Conservation (phyloP, 768 basidiomycete genomes). For the Podaxis sp. region DNA sequence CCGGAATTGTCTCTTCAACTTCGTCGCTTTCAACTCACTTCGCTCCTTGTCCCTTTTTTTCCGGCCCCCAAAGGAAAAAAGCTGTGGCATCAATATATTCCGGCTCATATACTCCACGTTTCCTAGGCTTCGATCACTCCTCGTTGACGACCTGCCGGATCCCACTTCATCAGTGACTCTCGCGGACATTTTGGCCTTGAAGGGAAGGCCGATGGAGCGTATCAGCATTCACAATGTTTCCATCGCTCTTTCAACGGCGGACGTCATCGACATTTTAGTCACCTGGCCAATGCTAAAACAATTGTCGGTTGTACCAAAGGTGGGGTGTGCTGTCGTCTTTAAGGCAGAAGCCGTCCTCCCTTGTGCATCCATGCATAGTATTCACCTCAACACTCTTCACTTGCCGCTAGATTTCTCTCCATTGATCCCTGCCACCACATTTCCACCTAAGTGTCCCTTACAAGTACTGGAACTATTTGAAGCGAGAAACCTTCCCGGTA, state of each 20-base stretch:
- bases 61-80: background rate
- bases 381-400: background rate
- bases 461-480: background rate
- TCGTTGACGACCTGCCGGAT: background rate
- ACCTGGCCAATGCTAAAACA: background rate
- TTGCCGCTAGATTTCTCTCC: background rate
- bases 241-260: background rate
- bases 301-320: background rate
- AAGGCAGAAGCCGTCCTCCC: background rate
- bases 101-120: background rate
- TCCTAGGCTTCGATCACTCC: background rate
- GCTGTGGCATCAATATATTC: background rate
- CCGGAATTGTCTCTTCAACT: background rate
- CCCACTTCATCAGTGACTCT: background rate
- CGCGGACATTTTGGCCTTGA: background rate
- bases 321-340: background rate
- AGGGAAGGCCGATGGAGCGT: background rate
- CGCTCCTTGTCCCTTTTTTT: background rate
- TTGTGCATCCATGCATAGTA: background rate
- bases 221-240: background rate
- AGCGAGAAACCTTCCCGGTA: background rate
- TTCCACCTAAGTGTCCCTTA: background rate
- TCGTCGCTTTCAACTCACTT: background rate
- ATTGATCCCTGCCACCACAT: background rate
- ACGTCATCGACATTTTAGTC: background rate